These are phyloP conservation scores for Tubosaeta brunneosetosa DNA, from an alignment of 768 basidiomycete genomes.

Conservation along the genomic window DNA sequence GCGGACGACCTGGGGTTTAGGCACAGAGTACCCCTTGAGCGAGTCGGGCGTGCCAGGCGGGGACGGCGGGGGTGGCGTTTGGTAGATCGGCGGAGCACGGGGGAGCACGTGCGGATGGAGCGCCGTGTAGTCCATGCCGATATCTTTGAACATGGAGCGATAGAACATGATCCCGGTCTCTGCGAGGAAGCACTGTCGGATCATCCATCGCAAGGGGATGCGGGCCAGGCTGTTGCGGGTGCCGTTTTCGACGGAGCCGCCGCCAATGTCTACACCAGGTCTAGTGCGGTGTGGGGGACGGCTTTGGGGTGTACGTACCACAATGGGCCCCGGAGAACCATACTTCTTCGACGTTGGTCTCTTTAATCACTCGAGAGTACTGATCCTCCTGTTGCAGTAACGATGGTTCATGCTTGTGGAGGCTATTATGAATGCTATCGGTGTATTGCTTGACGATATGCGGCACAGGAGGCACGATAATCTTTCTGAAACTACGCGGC, in stretches of 20 bases:
- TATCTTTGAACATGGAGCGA: constrained; percentile 34
- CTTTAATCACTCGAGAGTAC: constrained; percentile 31
- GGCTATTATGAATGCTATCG: constrained; percentile 5
- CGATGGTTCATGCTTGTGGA: constrained; percentile 6
- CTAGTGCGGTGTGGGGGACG: not conserved
- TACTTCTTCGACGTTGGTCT: constrained; percentile 68
- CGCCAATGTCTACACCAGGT: constrained; percentile 59
- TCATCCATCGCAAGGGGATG: constrained; percentile 75
- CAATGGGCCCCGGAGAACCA: constrained; percentile 78
- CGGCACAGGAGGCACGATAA: not conserved
- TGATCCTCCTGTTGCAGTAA: constrained; percentile 38
- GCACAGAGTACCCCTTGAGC: constrained; percentile 3
- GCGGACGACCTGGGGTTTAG: constrained; percentile 14
- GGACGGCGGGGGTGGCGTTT: constrained; percentile 16
- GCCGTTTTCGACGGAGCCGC: constrained; percentile 59
- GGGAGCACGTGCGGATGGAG: constrained; percentile 42
- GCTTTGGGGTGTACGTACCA: constrained; percentile 38
- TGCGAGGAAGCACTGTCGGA: constrained; percentile 58
- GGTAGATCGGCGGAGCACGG: constrained; percentile 38
- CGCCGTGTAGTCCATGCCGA: constrained; percentile 45
- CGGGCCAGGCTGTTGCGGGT: constrained; percentile 58
- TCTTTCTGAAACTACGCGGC: constrained; percentile 33
- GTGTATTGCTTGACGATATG: not conserved
- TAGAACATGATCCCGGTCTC: constrained; percentile 58
- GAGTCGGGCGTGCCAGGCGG: constrained; percentile 10